These are phyloP conservation scores for Globisporangium camurandrum DNA, from an alignment of 352 stramenopile genomes.

Conservation along the genomic window DNA sequence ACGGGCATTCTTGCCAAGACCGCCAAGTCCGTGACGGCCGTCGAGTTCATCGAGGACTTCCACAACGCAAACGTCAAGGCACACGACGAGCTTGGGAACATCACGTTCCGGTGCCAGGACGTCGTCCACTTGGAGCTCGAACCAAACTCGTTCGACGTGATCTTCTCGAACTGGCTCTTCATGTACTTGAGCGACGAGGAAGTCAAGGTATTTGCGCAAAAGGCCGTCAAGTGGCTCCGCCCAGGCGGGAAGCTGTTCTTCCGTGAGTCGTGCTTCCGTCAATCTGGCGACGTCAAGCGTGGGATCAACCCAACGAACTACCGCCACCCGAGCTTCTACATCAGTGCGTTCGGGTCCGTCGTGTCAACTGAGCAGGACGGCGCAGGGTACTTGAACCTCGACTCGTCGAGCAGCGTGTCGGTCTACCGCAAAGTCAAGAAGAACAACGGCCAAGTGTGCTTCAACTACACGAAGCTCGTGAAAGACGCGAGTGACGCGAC, in stretches of 20 bases:
- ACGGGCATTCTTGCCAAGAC: constrained; percentile 39
- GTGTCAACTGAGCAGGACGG: constrained; percentile 31
- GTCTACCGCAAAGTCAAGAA: constrained; percentile 76
- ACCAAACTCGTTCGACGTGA: constrained; percentile 54
- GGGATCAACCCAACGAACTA: constrained; percentile 59
- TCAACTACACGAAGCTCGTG: constrained; percentile 50
- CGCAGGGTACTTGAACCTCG: constrained; percentile 51
- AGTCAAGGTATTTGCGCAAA: constrained; percentile 42
- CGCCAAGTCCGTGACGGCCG: constrained; percentile 48
- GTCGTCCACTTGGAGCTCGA: constrained; percentile 51
- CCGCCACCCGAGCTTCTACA: constrained; percentile 59
- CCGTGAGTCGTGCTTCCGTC: constrained; percentile 58
- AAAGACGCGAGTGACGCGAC: constrained; percentile 31
- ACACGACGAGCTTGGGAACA: constrained; percentile 47
- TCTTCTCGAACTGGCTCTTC: constrained; percentile 75
- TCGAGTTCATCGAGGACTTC: constrained; percentile 80
- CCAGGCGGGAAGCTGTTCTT: constrained; percentile 61
- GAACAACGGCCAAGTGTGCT: constrained; percentile 78
- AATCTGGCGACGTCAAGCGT: constrained; percentile 57
- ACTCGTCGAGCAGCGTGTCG: constrained; percentile 51
- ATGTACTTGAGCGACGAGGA: constrained; percentile 66
- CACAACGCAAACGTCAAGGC: constrained; percentile 44
- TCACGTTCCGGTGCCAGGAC: constrained; percentile 61
- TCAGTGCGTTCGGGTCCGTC: constrained; percentile 42
- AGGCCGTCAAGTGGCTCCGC: constrained; percentile 56